These are phyloP conservation scores for Neurospora intermedia DNA, from an alignment of 495 filamentous ascomycete species.

Conservation along the genomic window DNA sequence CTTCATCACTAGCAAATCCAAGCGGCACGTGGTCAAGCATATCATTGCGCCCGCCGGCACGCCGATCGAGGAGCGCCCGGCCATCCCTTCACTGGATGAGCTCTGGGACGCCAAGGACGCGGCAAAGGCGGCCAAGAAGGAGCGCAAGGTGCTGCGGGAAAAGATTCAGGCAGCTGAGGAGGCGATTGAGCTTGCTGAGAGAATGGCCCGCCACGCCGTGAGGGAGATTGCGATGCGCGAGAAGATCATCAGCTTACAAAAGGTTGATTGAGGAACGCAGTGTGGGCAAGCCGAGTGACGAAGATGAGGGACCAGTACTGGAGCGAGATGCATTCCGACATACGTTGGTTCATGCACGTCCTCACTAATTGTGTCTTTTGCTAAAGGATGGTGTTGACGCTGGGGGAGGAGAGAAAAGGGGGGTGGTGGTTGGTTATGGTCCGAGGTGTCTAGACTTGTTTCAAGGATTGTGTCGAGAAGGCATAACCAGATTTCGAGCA, in stretches of 20 bases:
- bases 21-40: constrained; percentile 65
- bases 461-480: neutral
- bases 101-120: constrained; percentile 37
- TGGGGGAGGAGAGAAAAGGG: too few species aligned
- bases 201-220: constrained; percentile 4
- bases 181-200: constrained; percentile 9
- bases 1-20: constrained; percentile 49
- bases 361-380: neutral
- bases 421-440: neutral
- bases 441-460: neutral
- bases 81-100: constrained; percentile 55
- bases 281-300: neutral
- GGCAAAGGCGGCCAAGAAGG: constrained; percentile 39
- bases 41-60: constrained; percentile 66
- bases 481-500: neutral
- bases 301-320: neutral
- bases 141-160: constrained; percentile 29
- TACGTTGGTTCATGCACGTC: neutral
- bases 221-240: constrained; percentile 4
- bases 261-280: neutral
- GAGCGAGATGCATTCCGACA: neutral
- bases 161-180: neutral
- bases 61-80: constrained; percentile 49
- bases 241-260: constrained; percentile 4
- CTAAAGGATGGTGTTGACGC: neutral